Base-by-base conservation (phyloP, 2,329 filamentous ascomycete species). In the Aureobasidium melanogenum region DNA sequence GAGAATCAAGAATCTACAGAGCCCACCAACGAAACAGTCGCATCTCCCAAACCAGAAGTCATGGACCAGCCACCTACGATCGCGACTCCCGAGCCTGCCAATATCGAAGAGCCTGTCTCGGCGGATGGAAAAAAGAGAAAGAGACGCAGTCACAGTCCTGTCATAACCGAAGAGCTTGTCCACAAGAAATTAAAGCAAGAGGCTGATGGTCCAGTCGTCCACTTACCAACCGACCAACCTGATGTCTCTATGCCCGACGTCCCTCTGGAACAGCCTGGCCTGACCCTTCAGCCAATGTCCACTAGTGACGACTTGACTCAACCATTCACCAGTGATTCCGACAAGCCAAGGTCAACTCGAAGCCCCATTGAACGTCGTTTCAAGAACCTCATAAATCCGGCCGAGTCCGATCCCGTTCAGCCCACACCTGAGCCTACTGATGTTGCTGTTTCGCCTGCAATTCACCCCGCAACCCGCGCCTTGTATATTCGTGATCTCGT, bases 401-500 rank as follows among this genome's bases (percentile, higher is more conserved):
- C 51, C 47, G 39, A 44, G 24, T 41, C 58, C 5, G 32, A 55
- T 14, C 5, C 46, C 32, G 28, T n/a, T 26, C 26, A 62, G 7
- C 38, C 24, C 24, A 28, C 44, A 24, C 54, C 30, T 28, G 34
- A 62, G 6, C 44, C 61, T 9, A 57, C 58, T 38, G 60, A 65
- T 39, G n/a, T 51, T 14, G 36, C 50, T 5, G 61, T 72, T 30
- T 64, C 70, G 5, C 71, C 74, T 22, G 73, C 77, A 17, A 66
- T 75, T 9, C 77, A 80, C 62, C 68, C 75, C 1, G 72, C 73
- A 50, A 79, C 91, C 3, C 76, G 84, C 34, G 87, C 89, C 17
- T 78, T 97, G 50, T 97, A 97, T 75, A 94, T 97, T 67, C 87
- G 87, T 72, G 88, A 96, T 69, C 84, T 97, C 60, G 92, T 95